A percentile compares a stretch with the other conserved stretches of the same genome.
phyloP scores from a whole-genome alignment of 2,329 filamentous ascomycete species.

The Leptographium radiaticola region DNA sequence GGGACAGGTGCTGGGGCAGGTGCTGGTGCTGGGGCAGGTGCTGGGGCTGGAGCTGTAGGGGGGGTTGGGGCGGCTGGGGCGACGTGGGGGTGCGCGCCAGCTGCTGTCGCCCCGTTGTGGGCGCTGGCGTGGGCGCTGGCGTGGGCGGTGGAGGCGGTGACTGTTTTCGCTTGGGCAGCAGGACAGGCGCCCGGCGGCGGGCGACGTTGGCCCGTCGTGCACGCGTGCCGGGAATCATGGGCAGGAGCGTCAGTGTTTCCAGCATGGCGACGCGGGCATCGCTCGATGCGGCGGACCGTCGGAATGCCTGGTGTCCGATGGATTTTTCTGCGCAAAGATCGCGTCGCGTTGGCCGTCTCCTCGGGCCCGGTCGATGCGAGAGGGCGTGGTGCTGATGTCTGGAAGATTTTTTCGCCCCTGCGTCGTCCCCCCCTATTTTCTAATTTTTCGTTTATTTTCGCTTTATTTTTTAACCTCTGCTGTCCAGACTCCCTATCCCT shows the following conservation, averaged over 20 bases:
- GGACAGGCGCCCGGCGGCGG: constrained; percentile 7
- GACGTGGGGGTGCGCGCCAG: not conserved
- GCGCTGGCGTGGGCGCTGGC: not conserved
- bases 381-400: not conserved
- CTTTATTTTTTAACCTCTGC: not conserved
- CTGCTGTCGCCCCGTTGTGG: not conserved
- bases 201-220: constrained; percentile 12
- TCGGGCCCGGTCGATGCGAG: not conserved
- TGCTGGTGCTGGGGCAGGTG: not conserved
- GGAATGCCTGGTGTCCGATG: not conserved
- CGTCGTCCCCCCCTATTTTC: not conserved
- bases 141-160: not conserved
- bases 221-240: constrained; percentile 14
- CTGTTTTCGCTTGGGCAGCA: constrained; percentile 11
- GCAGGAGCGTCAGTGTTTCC: constrained; percentile 10
- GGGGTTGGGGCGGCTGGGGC: not conserved
- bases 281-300: not conserved
- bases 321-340: no score
- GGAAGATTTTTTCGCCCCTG: constrained; percentile 1
- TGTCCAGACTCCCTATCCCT: no score
- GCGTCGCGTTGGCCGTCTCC: not conserved
- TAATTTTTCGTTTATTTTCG: not conserved
- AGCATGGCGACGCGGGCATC: constrained; percentile 8
- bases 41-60: no score
- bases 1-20: not conserved